A percentile compares a stretch with the other conserved stretches of the same genome.
Conservation (phyloP, 495 filamentous ascomycete genomes). For the Alectoria sarmentosa region DNA sequence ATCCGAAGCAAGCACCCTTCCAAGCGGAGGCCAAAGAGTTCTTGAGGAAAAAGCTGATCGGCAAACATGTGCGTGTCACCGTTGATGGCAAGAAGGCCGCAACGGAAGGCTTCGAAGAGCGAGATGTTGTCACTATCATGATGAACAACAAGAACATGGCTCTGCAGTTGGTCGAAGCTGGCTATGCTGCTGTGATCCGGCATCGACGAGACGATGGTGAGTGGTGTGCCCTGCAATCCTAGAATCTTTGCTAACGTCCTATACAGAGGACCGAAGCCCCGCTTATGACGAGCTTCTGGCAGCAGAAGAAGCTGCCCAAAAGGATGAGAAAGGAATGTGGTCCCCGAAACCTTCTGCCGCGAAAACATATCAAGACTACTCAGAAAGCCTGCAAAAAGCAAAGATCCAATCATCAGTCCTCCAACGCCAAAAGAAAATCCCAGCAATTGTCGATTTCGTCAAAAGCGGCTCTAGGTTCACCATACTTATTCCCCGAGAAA, state of each 20-base stretch:
- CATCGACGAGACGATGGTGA: conserved; percentile 75
- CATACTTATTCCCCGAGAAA: conserved; percentile 84
- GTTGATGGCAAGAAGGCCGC: conserved; percentile 89
- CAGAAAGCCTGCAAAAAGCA: conserved; percentile 87
- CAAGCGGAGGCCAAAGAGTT: conserved; percentile 93
- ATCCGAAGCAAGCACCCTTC: conserved; percentile 78
- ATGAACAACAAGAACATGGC: conserved; percentile 81
- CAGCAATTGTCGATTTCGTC: conserved; percentile 93
- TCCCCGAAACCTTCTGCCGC: conserved; percentile 71
- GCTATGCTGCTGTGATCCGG: conserved; percentile 86
- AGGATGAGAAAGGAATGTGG: conserved; percentile 92
- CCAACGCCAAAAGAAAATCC: conserved; percentile 83
- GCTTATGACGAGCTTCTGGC: conserved; percentile 89
- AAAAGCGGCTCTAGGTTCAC: conserved; percentile 94
- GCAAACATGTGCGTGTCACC: conserved; percentile 82
- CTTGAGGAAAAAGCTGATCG: conserved; percentile 86
- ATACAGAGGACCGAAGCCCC: conserved; percentile 67
- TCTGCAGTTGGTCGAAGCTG: conserved; percentile 77
- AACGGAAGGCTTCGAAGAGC: conserved; percentile 84
- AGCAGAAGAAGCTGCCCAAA: conserved; percentile 78
- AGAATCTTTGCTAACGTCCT: neutral
- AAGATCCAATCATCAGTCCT: conserved; percentile 85
- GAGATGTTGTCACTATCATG: conserved; percentile 85
- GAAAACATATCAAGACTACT: conserved; percentile 79
- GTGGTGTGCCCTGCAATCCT: neutral